Evolutionary conservation across 306 rosid genomes (phyloP), one percentile per base, ranked within the genome.

Genomic region (Castanea sativa): DNA sequence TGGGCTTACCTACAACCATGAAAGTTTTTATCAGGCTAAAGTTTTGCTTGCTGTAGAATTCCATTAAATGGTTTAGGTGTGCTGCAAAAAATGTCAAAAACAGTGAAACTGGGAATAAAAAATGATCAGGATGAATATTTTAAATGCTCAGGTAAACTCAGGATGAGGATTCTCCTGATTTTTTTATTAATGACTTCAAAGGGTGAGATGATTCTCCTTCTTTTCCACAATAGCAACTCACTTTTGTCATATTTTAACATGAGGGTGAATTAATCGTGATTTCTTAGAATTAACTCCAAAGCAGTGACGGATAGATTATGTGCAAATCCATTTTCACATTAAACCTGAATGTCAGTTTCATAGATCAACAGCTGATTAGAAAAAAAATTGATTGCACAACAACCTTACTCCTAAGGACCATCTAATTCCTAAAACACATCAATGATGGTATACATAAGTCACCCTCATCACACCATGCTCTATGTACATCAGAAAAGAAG

Each of bases 21-120:
- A 67, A 76, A 76, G 97, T 90, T 88, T 82, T 88, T 78, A 41
- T 79, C 81, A 86, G 83, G 90, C 84, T 91, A 84, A 74, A 83
- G 89, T 91, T 91, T 78, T 91, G 90, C 85, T 82, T 89, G 86
- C 57, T 23, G 83, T 91, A 91, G 84, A 86, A 87, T 84, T 92
- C 99, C 92, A 84, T 83, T 71, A 93, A 82, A 90, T 93, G 99
- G 90, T 90, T 93, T 81, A 93, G 86, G 87, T 95, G 99, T 43
- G 99, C 99, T 93, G 96, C 84, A 85, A 88, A 73, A 18, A 77
- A 83, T 79, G 65, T 52, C 68, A 71, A 75, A 52, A 67, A 71
- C 68, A 74, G 71, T 32, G 73, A 76, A 82, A 80, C 53, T 70
- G 75, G 49, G 55, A 11, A 67, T 67, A 5, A 67, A 10, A 4